Conservation (phyloP, 495 filamentous ascomycete genomes). For the Rhizodiscina lignyota region DNA sequence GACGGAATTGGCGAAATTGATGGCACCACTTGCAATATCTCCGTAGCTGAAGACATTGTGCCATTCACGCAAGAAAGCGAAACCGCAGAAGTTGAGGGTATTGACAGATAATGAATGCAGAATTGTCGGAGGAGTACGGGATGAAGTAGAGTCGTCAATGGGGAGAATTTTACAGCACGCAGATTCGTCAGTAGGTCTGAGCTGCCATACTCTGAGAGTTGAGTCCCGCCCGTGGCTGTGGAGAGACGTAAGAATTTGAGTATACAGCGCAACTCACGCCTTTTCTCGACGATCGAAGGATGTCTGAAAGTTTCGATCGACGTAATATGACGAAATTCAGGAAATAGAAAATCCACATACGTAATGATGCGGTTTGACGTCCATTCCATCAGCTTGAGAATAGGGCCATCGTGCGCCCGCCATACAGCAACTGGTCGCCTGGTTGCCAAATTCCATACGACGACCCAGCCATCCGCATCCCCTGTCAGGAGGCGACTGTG, state of each 20-base stretch:
- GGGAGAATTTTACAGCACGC: slow-evolving; percentile 54
- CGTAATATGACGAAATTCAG: too few species aligned
- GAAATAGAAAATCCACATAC: too few species aligned
- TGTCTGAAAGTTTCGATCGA: too few species aligned
- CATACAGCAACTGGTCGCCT: slow-evolving; percentile 75
- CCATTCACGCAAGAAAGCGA: too few species aligned
- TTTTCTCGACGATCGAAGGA: too few species aligned
- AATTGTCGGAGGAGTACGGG: slow-evolving; percentile 59
- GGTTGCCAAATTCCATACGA: slow-evolving; percentile 69
- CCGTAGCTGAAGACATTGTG: too few species aligned
- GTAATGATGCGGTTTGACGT: slow-evolving; percentile 46
- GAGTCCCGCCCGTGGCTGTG: slow-evolving; percentile 79
- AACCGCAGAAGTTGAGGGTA: slow-evolving; percentile 90
- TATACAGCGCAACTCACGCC: too few species aligned
- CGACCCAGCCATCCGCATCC: slow-evolving; percentile 79
- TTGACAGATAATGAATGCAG: slow-evolving; percentile 73
- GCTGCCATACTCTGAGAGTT: slow-evolving; percentile 70
- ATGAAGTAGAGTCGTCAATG: slow-evolving; percentile 31
- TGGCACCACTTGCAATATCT: too few species aligned
- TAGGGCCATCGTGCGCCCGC: slow-evolving; percentile 65
- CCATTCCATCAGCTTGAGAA: slow-evolving; percentile 64
- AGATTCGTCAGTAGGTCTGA: slow-evolving; percentile 42
- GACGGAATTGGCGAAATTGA: slow-evolving; percentile 16
- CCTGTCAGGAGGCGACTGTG: slow-evolving; percentile 71
- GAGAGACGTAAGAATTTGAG: too few species aligned